Evolutionary conservation across 1,284 basidiomycete species (phyloP), one percentile per base, ranked within the genome.

Genomic region (Cutaneotrichosporon mucoides): DNA sequence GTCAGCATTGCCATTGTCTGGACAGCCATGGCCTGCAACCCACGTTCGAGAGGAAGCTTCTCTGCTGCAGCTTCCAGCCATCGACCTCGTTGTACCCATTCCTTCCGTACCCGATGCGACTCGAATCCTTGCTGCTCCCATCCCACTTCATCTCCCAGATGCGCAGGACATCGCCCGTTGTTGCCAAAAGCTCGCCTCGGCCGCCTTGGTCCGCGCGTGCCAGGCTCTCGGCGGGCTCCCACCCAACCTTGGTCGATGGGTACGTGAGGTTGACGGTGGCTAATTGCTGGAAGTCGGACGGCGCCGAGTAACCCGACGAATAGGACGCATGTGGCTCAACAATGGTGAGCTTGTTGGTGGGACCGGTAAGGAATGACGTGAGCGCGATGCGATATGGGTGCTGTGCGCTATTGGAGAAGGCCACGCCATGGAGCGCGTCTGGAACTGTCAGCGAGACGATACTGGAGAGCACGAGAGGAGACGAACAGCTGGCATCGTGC

Each of bases 101-200:
- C 42, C 56, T 55, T 45, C 72, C 88, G 74, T 87, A 92, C 61
- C 81, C 82, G 38, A 52, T 59, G 41, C 58, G 61, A 38, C 15
- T 57, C 50, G 49, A 50, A 46, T 48, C 54, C 59, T 42, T 57
- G 55, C 45, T 59, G 50, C n/a, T 63, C 64, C 64, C 66, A 67
- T 69, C 84, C 80, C 59, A 79, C 82, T 71, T 88, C 84, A 74
- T 83, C 76, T 95, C 92, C 86, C 89, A 96, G 62, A 96, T 84
- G 65, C 92, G 82, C 70, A 97, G 75, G 56, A 90, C 89, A 73
- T 96, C 93, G 33, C 89, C 90, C 0, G 90, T 92, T 5, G 90
- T 94, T 11, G 92, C 93, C 13, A 97, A 81, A 54, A 95, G 78
- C 76, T 96, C 93, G 3, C 71, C 71, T 43, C 71, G 56, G 3